These are phyloP conservation scores for Perkinsus chesapeaki DNA, from an alignment of 169 alveolate genomes.

Conservation along the genomic window DNA sequence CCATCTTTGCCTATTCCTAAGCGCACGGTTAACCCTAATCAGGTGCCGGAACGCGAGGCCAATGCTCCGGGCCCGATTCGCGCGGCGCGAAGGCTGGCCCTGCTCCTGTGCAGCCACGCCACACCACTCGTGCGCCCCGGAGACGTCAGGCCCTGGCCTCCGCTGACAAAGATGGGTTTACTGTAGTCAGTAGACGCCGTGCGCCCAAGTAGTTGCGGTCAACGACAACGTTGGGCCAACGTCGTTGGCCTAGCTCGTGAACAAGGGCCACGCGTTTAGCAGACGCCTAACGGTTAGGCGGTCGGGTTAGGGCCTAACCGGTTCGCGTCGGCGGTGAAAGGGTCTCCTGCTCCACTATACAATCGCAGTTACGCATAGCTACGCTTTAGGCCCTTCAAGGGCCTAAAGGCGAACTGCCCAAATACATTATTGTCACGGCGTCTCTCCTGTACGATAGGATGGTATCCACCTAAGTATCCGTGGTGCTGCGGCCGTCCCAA, in stretches of 20 bases:
- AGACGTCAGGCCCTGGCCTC: neutral
- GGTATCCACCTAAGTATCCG: neutral
- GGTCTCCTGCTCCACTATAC: neutral
- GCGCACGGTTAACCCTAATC: neutral
- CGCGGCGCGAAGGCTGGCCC: neutral
- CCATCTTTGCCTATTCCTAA: neutral
- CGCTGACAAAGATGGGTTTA: neutral
- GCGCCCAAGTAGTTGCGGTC: neutral
- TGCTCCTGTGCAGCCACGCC: neutral
- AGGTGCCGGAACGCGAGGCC: neutral
- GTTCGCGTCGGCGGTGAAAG: neutral
- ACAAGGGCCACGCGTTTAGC: neutral
- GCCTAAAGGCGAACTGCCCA: too few species aligned
- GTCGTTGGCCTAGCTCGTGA: too few species aligned
- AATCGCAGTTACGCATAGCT: neutral
- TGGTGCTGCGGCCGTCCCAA: neutral
- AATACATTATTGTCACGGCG: neutral
- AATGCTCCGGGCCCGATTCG: neutral
- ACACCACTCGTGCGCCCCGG: neutral
- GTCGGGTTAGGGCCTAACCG: too few species aligned
- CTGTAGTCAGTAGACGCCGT: neutral
- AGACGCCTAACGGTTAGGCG: neutral
- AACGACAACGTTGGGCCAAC: neutral
- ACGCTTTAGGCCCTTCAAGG: neutral
- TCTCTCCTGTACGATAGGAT: neutral